Evolutionary conservation across 225 moss, liverwort and hornwort genomes (phyloP), one percentile per base, ranked within the genome.

Genomic region (Physcomitrellopsis africana): DNA sequence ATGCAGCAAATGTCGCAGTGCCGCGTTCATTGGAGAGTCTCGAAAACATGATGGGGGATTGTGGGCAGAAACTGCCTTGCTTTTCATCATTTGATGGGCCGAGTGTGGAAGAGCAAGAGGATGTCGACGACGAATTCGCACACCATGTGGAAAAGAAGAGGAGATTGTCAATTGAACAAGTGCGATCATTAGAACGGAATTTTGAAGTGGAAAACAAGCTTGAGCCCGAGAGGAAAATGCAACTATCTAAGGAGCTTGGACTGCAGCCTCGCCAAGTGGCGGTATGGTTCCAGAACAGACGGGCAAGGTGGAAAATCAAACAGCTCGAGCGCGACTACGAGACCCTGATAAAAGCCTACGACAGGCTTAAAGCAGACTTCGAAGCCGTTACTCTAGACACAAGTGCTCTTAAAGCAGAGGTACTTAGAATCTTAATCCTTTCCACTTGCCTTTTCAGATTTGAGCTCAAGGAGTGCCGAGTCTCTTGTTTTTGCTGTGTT

Each of bases 221-320:
- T 16, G 96, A 96, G 82, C 96, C 96, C 4, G 96, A 96, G 77
- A 86, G 96, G 75, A 96, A 96, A 90, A 91, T 96, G 92, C 94
- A 94, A 81, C 92, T 96, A 18, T 94, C 96, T 2, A 87, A 91
- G 69, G 96, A 96, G 68, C 84, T 96, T 2, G 96, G 96, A 1
- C 83, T 96, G 29, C 94, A 91, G 75, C 96, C 96, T 7, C 92
- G 96, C 9, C 96, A 97, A 67, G 96, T 97, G 1, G 96, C 96
- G 11, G 96, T 97, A 29, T 97, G 96, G 96, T 97, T 94, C 78
- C 96, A 97, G 76, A 97, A 97, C 67, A 83, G 96, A 11, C 92
- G 96, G 12, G 96, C 96, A 7, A 78, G 96, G 43, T 97, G 94
- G 94, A 97, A 94, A 75, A 97, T 88, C 54, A 97, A 97, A 85